Conservation (phyloP, 805 yeast genomes). For the Wickerhamomyces sydowiorum region DNA sequence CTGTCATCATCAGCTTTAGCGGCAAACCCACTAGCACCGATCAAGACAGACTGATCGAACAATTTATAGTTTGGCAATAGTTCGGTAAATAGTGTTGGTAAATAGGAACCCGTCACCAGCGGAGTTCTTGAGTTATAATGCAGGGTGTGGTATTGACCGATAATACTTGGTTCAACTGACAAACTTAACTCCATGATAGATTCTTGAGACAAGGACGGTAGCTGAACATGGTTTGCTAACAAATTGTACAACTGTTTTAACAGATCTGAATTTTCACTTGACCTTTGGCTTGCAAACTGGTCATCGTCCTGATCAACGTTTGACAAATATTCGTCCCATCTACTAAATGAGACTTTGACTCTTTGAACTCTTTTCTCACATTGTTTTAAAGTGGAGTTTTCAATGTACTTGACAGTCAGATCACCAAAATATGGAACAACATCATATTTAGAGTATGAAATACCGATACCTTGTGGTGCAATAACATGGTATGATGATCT, state of each 20-base stretch:
- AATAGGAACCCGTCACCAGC: slow-evolving; percentile 52
- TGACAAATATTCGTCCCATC: slow-evolving; percentile 74
- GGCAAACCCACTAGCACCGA: slow-evolving; percentile 48
- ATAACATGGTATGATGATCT: slow-evolving; percentile 64
- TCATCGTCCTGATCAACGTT: slow-evolving; percentile 38
- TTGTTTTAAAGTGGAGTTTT: slow-evolving; percentile 39
- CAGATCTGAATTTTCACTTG: slow-evolving; percentile 23
- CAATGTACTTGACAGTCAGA: slow-evolving; percentile 42
- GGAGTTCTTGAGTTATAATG: slow-evolving; percentile 49
- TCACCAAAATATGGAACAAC: slow-evolving; percentile 93
- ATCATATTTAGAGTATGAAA: slow-evolving; percentile 62
- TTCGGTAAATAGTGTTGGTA: slow-evolving; percentile 62
- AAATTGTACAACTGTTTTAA: slow-evolving; percentile 38
- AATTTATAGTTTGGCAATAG: slow-evolving; percentile 48
- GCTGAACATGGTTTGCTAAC: slow-evolving; percentile 36
- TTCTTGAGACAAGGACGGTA: slow-evolving; percentile 40
- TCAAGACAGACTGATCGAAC: slow-evolving; percentile 44
- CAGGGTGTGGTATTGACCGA: slow-evolving; percentile 36
- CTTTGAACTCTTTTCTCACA: slow-evolving; percentile 63
- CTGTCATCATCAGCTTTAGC: neutral
- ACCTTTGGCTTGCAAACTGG: slow-evolving; percentile 18
- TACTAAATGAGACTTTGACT: slow-evolving; percentile 63
- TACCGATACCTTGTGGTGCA: slow-evolving; percentile 86
- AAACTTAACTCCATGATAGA: slow-evolving; percentile 62
- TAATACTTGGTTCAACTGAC: slow-evolving; percentile 51